These are phyloP conservation scores for Colletotrichum sp. DNA, from an alignment of 2,329 filamentous ascomycete genomes.

Conservation along the genomic window DNA sequence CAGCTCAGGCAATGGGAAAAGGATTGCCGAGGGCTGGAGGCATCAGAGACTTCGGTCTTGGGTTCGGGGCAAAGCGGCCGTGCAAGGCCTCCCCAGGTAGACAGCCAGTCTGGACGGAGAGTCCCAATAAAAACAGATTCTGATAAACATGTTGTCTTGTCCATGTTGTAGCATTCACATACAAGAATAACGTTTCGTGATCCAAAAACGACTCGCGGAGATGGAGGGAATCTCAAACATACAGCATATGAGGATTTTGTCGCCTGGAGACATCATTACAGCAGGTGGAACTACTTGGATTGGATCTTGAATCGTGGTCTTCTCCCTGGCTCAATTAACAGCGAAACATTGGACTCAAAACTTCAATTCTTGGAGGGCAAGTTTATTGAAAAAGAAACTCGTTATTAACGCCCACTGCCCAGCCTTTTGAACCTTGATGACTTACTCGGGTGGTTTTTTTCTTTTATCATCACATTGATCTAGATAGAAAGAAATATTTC, in stretches of 20 bases:
- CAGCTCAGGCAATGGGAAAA: constrained; percentile 18
- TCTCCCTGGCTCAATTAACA: neutral
- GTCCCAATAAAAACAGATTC: constrained; percentile 41
- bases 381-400: neutral
- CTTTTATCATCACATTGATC: neutral
- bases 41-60: constrained; percentile 37
- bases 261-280: neutral
- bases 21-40: constrained; percentile 25
- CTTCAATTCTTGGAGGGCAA: neutral
- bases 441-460: too few relatives aligned
- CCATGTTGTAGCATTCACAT: neutral
- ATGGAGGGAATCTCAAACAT: neutral
- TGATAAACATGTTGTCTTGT: constrained; percentile 16
- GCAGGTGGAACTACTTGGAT: neutral
- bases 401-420: too few relatives aligned
- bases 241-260: neutral
- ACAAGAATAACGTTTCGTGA: neutral
- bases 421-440: neutral
- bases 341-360: neutral
- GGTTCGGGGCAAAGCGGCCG: constrained; percentile 31
- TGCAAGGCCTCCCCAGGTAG: constrained; percentile 30
- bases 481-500: neutral
- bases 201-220: neutral
- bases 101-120: constrained; percentile 46
- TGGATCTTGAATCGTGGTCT: neutral